Evolutionary conservation across 2,329 filamentous ascomycete genomes (phyloP).

Genomic region (Phoma sp.): DNA sequence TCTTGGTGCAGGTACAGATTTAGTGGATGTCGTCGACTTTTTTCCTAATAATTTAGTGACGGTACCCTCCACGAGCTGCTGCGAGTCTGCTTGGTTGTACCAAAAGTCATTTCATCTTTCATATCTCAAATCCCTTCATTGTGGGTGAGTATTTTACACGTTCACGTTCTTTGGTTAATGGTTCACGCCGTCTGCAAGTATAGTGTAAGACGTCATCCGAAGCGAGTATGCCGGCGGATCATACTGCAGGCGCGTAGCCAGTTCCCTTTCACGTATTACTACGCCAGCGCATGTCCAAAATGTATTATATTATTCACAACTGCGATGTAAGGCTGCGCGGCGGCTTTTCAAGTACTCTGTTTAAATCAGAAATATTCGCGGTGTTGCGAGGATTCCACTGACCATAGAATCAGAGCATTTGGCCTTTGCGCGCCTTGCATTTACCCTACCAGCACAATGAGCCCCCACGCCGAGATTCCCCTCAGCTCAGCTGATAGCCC

Average conservation of each 20-base stretch:
- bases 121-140: constrained; percentile 1
- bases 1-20: constrained; percentile 26
- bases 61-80: constrained; percentile 5
- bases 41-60: constrained; percentile 17
- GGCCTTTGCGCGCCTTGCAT: neutral
- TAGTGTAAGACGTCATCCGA: constrained; percentile 34
- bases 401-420: constrained; percentile 4
- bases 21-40: constrained; percentile 26
- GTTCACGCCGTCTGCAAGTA: constrained; percentile 3
- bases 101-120: neutral
- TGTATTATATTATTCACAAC: constrained; percentile 2
- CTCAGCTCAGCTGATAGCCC: constrained; percentile 22
- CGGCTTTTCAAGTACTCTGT: neutral
- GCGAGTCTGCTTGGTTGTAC: constrained; percentile 3
- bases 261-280: constrained; percentile 15
- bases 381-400: constrained; percentile 1
- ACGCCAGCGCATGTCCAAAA: neutral
- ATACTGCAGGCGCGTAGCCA: constrained; percentile 7
- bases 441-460: constrained; percentile 29
- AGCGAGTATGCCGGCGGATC: neutral
- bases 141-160: constrained; percentile 10
- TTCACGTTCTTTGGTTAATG: constrained; percentile 1
- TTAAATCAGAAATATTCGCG: neutral
- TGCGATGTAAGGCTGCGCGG: neutral
- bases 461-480: constrained; percentile 42